Conservation (phyloP, 2,329 filamentous ascomycete species). For the Trichophaea hybrida region DNA sequence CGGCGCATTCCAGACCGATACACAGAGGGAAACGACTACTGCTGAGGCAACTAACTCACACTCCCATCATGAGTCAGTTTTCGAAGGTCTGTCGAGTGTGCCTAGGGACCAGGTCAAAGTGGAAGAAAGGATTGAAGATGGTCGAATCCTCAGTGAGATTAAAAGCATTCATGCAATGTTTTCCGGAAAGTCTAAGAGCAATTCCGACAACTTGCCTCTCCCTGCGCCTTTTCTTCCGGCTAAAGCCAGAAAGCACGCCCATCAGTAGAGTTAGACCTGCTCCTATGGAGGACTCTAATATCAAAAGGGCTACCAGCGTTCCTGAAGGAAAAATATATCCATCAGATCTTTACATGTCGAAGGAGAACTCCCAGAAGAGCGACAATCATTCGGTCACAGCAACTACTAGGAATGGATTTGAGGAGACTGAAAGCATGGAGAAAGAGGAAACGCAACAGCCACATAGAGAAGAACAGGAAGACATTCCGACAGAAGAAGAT, state of each 20-base stretch:
- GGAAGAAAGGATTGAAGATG: conserved; percentile 15
- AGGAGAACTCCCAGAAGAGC: background rate
- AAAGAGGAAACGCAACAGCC: background rate
- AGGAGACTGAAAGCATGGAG: background rate
- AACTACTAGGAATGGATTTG: background rate
- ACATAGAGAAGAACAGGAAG: background rate
- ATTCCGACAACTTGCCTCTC: background rate
- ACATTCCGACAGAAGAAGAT: conserved; percentile 10
- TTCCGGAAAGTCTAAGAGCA: background rate
- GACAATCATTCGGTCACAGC: background rate
- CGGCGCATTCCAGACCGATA: background rate
- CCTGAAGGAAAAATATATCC: background rate
- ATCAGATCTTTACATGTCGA: background rate
- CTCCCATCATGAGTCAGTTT: background rate
- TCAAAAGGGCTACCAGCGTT: background rate
- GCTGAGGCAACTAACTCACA: conserved; percentile 2
- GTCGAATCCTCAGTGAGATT: conserved; percentile 22
- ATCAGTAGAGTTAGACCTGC: background rate
- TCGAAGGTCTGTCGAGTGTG: conserved; percentile 10
- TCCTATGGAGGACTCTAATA: background rate
- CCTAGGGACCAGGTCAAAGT: conserved; percentile 9
- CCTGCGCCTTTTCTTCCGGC: background rate
- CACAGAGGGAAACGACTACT: background rate
- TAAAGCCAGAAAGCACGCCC: background rate
- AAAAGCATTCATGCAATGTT: conserved; percentile 5